Base-by-base conservation (phyloP, 208 protist species). In the Trichomonas vaginalis region DNA sequence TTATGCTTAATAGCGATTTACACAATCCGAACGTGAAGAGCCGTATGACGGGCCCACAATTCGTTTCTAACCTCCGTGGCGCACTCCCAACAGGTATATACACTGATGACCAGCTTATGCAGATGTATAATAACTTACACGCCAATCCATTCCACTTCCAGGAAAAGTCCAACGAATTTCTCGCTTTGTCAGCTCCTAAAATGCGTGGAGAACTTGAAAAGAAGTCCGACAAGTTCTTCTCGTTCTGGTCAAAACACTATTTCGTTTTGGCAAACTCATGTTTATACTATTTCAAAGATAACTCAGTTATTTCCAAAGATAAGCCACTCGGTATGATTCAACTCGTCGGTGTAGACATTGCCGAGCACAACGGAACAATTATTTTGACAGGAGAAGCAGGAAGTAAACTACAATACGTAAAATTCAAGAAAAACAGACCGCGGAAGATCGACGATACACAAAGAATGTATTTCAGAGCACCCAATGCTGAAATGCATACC, bases 1-100 rank as follows among this genome's bases (percentile, higher is more conserved):
- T 95, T 35, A 96, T 96, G 96, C 37, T 96, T 1, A 96, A 96
- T 32, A 87, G 82, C n/a, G 96, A 96, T 48, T 88, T 95, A 48
- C 96, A 96, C 62, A 95, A 96, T 92, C 96, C 83, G 0, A 45
- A 95, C 47, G 96, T 97, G 6, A 70, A 95, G 70, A 95, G 96
- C 15, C 96, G 97, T 92, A 97, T 97, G 97, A 96, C 96, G 35
- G 42, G 95, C 0, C 92, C 95, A 35, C 27, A 96, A n/a, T 97
- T 97, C 79, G 15, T 96, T 35, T 0, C 32, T 32, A 96, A 97
- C 86, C 96, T 96, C 80, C 82, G 79, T 8, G 87, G 95, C 4
- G 96, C 96, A 95, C 96, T 97, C 80, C 49, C 56, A 48, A 40
- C 40, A 87, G 46, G 0, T 37, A 96, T 96, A 21, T n/a, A 48